Evolutionary conservation across 139 green algal genomes (phyloP).

Genomic region (Coelastrella sp.): DNA sequence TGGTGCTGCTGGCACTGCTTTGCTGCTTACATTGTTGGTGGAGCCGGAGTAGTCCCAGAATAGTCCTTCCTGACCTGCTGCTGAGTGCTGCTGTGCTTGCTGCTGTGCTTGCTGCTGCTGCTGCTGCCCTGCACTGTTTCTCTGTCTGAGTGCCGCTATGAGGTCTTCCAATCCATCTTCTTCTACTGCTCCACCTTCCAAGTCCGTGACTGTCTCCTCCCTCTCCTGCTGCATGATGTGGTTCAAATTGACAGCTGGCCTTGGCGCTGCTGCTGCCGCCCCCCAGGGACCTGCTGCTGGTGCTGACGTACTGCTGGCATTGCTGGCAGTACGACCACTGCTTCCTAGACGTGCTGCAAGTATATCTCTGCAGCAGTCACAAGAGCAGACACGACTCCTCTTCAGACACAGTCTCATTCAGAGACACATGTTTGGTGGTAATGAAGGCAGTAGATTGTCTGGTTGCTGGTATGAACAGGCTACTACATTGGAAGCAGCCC

Average conservation of each 20-base stretch:
- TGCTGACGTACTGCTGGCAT: constrained; percentile 16
- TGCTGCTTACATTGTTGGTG: not conserved
- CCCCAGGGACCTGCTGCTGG: constrained; percentile 31
- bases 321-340: not conserved
- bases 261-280: not conserved
- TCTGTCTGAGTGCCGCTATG: constrained; percentile 42
- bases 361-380: not conserved
- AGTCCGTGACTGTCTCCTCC: constrained; percentile 58
- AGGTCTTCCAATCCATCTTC: constrained; percentile 62
- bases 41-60: constrained; percentile 78
- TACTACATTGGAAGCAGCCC: no score
- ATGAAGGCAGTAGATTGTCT: no score
- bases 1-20: constrained; percentile 4
- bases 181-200: constrained; percentile 61
- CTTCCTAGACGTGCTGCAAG: constrained; percentile 29
- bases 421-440: not conserved
- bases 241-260: constrained; percentile 2
- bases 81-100: constrained; percentile 47
- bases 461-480: no score
- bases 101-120: constrained; percentile 48
- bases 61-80: constrained; percentile 54
- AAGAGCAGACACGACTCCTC: no score
- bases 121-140: not conserved
- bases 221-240: constrained; percentile 43
- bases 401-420: not conserved